A percentile compares a stretch with the other conserved stretches of the same genome.
These are phyloP conservation scores for Teunomyces kruisii DNA, from an alignment of 805 yeast genomes.

Conservation along the genomic window DNA sequence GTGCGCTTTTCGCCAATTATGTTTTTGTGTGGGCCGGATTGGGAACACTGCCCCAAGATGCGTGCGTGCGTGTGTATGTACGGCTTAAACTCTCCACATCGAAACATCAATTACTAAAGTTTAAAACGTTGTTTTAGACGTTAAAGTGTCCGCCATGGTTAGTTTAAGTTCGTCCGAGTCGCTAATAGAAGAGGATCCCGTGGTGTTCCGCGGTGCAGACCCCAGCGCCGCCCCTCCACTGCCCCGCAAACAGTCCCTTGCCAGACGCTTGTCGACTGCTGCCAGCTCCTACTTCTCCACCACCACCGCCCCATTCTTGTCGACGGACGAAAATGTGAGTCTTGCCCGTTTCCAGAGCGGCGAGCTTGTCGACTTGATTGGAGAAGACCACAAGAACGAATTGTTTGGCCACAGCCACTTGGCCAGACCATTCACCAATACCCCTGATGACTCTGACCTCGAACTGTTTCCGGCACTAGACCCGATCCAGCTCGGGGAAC, in stretches of 20 bases:
- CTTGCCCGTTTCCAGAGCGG: not conserved
- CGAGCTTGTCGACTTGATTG: not conserved
- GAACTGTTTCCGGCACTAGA: not conserved
- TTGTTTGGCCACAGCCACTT: not conserved
- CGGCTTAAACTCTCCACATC: no score
- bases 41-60: no score
- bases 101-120: no score
- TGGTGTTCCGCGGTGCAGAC: not conserved
- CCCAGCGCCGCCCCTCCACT: not conserved
- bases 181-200: not conserved
- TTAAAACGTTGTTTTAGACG: no score
- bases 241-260: not conserved
- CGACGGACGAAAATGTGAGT: not conserved
- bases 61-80: no score
- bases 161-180: not conserved
- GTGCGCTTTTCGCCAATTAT: no score
- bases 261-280: not conserved
- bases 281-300: not conserved
- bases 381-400: not conserved
- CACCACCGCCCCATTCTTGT: not conserved
- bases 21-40: no score
- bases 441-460: not conserved
- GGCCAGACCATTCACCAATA: not conserved
- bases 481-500: not conserved
- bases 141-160: no score